These are phyloP conservation scores for Tieghemostelium lacteum DNA, from an alignment of 78 protist species.

Conservation along the genomic window DNA sequence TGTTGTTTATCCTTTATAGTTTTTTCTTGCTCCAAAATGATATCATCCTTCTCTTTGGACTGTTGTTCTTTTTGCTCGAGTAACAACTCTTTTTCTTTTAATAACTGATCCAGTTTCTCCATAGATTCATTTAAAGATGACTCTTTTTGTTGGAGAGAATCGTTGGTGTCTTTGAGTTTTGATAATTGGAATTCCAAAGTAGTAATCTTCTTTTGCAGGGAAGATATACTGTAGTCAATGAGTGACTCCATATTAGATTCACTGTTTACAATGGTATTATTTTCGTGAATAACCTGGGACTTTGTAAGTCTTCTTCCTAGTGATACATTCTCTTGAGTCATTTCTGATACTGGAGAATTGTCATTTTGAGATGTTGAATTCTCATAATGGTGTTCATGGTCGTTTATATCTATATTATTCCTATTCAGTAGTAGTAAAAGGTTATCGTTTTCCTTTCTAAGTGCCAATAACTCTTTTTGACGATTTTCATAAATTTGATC, in stretches of 20 bases:
- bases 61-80: not conserved
- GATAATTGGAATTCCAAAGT: conserved; percentile 39
- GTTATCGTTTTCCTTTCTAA: conserved; percentile 52
- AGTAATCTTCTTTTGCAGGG: conserved; percentile 43
- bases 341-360: not conserved
- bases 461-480: conserved; percentile 26
- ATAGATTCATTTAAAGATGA: not conserved
- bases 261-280: not conserved
- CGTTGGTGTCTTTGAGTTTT: not conserved
- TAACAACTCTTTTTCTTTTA: conserved; percentile 3
- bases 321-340: not conserved
- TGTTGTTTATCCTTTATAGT: conserved; percentile 15
- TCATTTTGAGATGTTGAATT: not conserved
- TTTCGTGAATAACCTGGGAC: not conserved
- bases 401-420: conserved; percentile 15
- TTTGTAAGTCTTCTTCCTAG: not conserved
- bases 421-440: conserved; percentile 23
- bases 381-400: not conserved
- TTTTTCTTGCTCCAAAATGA: conserved; percentile 1
- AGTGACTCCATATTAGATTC: not conserved
- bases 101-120: not conserved
- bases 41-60: conserved; percentile 19
- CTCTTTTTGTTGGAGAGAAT: not conserved
- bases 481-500: conserved; percentile 64
- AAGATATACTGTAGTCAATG: conserved; percentile 43